Base-by-base conservation (phyloP, 345 rosid genomes). In the Alliaria petiolata region DNA sequence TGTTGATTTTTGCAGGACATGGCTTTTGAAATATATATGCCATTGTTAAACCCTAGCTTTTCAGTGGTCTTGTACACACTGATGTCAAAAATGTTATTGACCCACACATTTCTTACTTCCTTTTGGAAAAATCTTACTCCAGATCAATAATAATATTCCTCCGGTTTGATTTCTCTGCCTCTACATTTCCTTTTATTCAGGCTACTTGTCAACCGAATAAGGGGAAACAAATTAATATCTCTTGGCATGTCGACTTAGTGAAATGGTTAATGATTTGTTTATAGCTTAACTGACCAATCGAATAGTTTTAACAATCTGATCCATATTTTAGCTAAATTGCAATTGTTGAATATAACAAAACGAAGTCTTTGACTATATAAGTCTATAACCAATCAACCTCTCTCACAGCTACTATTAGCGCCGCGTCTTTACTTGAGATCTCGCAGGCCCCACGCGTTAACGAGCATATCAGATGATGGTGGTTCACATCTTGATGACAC, bases 41-140 rank as follows among this genome's bases (percentile, higher is more conserved):
- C 52, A 44, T 72, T 64, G 60, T 57, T 13, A 22, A 65, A 4
- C 52, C 15, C 57, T 58, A 58, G n/a, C 45, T 49, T 66, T 49
- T 39, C 72, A 33, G 54, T 74, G 67, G 36, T 66, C 58, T 74
- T 74, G 61, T 30, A 64, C 58, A 64, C 58, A 65, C 60, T 65
- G 38, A 39, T 57, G 42, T 39, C 65, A 36, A 63, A 72, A 43
- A 20, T 36, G 46, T 73, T 28, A 54, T 55, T 66, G 59, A 46
- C 58, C 25, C 31, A 64, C 65, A 55, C 22, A 13, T 62, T 22
- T 38, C 22, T 14, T 31, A 9, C 22, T 51, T 35, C 1, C 8
- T 34, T 36, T 36, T 36, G 30, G 13, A 50, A 39, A 51, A 30
- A 45, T n/a, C 12, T 40, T 7, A 62, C 52, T 1, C n/a, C 17